Conservation (phyloP, 1,284 basidiomycete genomes). For the Puccinia brachypodii region DNA sequence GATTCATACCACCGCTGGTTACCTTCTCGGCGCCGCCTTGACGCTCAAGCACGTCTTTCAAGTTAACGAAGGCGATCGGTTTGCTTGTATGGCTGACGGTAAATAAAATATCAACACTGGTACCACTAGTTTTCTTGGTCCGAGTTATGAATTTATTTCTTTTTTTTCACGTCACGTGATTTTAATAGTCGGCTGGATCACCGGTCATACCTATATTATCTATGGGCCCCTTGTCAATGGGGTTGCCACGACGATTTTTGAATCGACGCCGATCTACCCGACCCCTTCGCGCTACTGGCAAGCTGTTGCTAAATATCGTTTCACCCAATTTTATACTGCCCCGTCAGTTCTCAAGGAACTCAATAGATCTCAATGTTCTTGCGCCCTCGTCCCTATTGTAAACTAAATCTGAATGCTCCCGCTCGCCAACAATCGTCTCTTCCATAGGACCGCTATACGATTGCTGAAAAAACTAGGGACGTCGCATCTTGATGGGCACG, state of each 20-base stretch:
- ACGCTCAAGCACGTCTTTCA: slow-evolving; percentile 87
- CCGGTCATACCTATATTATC: slow-evolving; percentile 95
- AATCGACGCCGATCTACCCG: slow-evolving; percentile 95
- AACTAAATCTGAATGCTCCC: neutral
- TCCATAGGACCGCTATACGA: slow-evolving; percentile 69
- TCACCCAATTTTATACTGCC: slow-evolving; percentile 65
- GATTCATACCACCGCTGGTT: slow-evolving; percentile 84
- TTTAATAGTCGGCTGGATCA: slow-evolving; percentile 86
- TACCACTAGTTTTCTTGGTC: slow-evolving; percentile 51
- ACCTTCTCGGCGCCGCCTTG: slow-evolving; percentile 59
- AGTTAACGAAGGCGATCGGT: slow-evolving; percentile 68
- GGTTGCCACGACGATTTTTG: slow-evolving; percentile 88
- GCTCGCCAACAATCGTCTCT: neutral
- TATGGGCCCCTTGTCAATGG: slow-evolving; percentile 89
- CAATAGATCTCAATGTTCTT: neutral
- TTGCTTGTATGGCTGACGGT: slow-evolving; percentile 93
- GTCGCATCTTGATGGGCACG: slow-evolving; percentile 80
- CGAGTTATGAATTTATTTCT: slow-evolving; percentile 52
- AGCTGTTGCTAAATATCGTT: slow-evolving; percentile 84
- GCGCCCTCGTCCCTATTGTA: neutral
- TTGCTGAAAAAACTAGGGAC: slow-evolving; percentile 83
- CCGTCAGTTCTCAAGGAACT: slow-evolving; percentile 65
- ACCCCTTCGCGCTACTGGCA: slow-evolving; percentile 96
- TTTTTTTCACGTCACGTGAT: slow-evolving; percentile 27
- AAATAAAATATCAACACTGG: slow-evolving; percentile 51